Conservation (phyloP, 2,329 filamentous ascomycete genomes). For the Diaporthe humulicola region DNA sequence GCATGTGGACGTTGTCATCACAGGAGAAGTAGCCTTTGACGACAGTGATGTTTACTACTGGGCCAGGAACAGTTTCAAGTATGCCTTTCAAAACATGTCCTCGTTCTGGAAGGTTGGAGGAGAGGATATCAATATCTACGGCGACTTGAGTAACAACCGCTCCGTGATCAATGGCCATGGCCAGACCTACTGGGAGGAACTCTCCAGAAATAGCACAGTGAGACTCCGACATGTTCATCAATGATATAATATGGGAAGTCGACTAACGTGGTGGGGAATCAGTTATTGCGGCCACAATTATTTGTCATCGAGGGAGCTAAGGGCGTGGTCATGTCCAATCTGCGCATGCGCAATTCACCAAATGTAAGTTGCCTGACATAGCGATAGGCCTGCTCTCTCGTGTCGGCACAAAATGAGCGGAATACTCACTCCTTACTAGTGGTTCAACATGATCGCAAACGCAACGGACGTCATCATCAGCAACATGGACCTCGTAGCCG, state of each 20-base stretch:
- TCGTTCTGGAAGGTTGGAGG: constrained; percentile 72
- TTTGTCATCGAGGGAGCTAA: constrained; percentile 66
- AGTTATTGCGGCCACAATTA: constrained; percentile 63
- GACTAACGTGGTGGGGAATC: not conserved
- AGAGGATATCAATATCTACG: constrained; percentile 70
- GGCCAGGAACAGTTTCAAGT: constrained; percentile 63
- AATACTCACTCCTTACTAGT: constrained; percentile 45
- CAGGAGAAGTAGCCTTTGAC: constrained; percentile 56
- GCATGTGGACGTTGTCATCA: constrained; percentile 67
- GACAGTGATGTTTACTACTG: constrained; percentile 69
- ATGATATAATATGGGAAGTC: not conserved
- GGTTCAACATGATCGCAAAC: constrained; percentile 69
- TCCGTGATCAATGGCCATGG: constrained; percentile 71
- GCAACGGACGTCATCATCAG: constrained; percentile 66
- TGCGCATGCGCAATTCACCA: constrained; percentile 68
- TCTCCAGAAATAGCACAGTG: constrained; percentile 62
- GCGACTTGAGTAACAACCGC: constrained; percentile 48
- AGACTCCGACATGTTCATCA: not conserved
- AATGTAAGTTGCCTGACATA: constrained; percentile 48
- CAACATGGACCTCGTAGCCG: constrained; percentile 60
- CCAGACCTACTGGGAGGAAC: constrained; percentile 66
- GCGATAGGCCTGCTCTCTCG: accelerated
- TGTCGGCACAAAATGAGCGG: not conserved
- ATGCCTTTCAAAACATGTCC: constrained; percentile 68
- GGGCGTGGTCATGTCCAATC: constrained; percentile 61